A percentile compares a stretch with the other conserved stretches of the same genome.
Evolutionary conservation across 441 rosid genomes (phyloP).

Genomic region (Erodium texanum): DNA sequence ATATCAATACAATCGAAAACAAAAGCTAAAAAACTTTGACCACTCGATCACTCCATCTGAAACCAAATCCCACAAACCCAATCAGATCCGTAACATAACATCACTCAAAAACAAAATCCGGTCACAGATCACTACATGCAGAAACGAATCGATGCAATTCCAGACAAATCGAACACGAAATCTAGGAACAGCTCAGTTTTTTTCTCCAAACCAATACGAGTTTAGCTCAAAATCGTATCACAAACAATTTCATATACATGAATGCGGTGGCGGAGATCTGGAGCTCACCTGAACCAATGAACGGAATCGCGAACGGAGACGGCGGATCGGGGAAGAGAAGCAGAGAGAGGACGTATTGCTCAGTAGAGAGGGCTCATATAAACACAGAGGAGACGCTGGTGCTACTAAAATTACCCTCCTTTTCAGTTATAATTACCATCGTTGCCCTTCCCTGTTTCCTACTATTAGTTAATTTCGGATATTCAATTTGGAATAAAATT

Average conservation of each 20-base stretch:
- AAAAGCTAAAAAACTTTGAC: background rate
- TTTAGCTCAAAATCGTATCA: background rate
- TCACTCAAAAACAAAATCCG: background rate
- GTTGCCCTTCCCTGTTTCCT: background rate
- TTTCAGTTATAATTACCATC: background rate
- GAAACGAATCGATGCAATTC: background rate
- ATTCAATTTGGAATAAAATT: background rate
- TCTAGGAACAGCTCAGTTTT: background rate
- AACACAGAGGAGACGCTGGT: background rate
- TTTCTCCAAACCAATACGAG: background rate
- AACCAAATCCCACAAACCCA: background rate
- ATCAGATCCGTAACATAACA: background rate
- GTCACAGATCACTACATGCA: background rate
- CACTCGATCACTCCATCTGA: background rate
- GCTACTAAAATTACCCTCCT: background rate
- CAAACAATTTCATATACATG: background rate
- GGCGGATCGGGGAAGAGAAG: constrained; percentile 1
- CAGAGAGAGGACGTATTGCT: background rate
- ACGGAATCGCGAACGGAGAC: background rate
- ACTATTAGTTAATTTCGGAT: background rate
- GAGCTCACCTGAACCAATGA: background rate
- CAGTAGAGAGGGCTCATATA: background rate
- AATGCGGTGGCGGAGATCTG: background rate
- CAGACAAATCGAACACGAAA: background rate
- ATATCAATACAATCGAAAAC: background rate